phyloP scores from a whole-genome alignment of 2,329 filamentous ascomycete species.

The Colletotrichum ledebouriae region DNA sequence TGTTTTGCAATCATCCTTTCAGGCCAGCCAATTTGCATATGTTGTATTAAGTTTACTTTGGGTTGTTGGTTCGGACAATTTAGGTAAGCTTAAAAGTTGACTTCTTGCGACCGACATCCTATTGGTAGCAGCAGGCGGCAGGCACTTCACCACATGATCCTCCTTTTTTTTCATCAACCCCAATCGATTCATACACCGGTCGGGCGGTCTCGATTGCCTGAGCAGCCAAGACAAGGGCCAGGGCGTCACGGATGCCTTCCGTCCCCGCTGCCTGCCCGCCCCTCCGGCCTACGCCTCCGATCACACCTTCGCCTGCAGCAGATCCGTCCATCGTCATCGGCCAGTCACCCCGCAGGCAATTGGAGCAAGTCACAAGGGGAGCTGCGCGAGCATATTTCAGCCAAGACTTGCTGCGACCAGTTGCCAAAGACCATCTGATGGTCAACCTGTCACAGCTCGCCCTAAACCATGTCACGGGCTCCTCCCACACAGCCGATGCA shows the following conservation, averaged over 20 bases:
- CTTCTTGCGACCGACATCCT: not conserved
- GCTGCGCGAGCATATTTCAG: constrained; percentile 12
- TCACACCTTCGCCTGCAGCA: constrained; percentile 37
- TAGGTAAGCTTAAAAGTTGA: too few relatives aligned
- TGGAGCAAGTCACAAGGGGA: constrained; percentile 30
- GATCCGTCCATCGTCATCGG: constrained; percentile 35
- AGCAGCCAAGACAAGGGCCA: constrained; percentile 10
- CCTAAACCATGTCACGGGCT: constrained; percentile 40
- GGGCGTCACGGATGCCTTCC: constrained; percentile 31
- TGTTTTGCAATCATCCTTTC: too few relatives aligned
- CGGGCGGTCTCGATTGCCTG: not conserved
- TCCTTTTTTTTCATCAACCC: not conserved
- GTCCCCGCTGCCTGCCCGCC: constrained; percentile 12
- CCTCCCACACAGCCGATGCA: constrained; percentile 28
- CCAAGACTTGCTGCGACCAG: constrained; percentile 26
- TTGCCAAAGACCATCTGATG: constrained; percentile 30
- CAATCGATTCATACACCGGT: too few relatives aligned
- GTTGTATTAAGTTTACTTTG: too few relatives aligned
- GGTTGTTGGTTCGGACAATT: too few relatives aligned
- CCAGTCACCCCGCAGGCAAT: constrained; percentile 16
- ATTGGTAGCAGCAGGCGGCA: not conserved
- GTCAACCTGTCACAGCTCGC: constrained; percentile 31
- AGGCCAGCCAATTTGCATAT: too few relatives aligned
- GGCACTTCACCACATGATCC: not conserved
- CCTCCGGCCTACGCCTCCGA: constrained; percentile 32